These are phyloP conservation scores for Oryza australiensis DNA, from an alignment of 176 grass and related monocot genomes.

Conservation along the genomic window DNA sequence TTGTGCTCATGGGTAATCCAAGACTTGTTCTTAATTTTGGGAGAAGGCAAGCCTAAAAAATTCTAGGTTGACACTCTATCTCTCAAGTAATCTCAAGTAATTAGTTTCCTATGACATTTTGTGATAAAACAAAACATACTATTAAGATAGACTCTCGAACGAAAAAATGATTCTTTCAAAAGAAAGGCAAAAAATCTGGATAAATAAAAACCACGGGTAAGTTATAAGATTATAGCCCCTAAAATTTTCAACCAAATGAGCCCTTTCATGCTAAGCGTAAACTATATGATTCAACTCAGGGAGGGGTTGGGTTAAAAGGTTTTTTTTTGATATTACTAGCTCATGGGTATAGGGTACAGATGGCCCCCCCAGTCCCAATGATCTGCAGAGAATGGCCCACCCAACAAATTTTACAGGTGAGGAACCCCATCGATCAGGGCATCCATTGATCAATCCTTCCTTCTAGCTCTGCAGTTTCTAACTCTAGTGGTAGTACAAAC, in stretches of 20 bases:
- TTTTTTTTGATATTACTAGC: neutral
- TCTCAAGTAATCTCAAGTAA: neutral
- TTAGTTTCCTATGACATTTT: neutral
- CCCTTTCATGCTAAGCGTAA: neutral
- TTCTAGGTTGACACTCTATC: neutral
- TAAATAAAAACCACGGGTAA: neutral
- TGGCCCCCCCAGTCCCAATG: neutral
- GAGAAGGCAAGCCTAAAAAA: neutral
- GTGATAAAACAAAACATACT: too few species aligned
- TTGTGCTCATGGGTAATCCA: neutral
- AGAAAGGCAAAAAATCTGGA: neutral
- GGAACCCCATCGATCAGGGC: neutral
- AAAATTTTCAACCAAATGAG: neutral
- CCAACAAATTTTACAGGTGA: neutral
- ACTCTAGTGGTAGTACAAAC: neutral
- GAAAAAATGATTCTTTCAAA: neutral
- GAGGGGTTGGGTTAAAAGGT: neutral
- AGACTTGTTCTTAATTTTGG: neutral
- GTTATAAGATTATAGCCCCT: neutral
- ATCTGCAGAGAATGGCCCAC: neutral
- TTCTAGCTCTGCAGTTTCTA: neutral
- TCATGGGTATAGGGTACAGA: neutral
- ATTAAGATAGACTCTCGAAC: neutral
- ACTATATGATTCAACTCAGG: neutral
- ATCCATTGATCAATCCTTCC: slow-evolving; percentile 10